phyloP scores from a whole-genome alignment of 257 asterid genomes.

The Jasminum sambac region DNA sequence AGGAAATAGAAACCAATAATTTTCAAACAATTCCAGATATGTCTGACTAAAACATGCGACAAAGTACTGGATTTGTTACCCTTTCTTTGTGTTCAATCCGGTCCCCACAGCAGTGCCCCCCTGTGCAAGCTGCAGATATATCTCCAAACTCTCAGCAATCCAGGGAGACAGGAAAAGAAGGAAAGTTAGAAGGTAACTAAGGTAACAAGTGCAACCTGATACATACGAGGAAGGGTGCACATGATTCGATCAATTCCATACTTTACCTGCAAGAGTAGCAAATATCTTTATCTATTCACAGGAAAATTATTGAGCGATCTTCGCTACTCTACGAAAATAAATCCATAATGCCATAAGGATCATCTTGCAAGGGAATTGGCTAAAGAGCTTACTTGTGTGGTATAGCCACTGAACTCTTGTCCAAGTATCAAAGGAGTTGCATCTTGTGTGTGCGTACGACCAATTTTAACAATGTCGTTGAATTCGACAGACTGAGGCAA shows the following conservation, averaged over 20 bases:
- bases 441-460: constrained; percentile 98
- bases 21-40: constrained; percentile 16
- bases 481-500: constrained; percentile 67
- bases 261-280: constrained; percentile 60
- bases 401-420: constrained; percentile 95
- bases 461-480: constrained; percentile 90
- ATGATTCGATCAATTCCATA: constrained; percentile 82
- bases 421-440: constrained; percentile 99
- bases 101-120: constrained; percentile 99
- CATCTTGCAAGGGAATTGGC: constrained; percentile 6
- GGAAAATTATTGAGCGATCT: constrained; percentile 6
- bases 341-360: constrained; percentile 9
- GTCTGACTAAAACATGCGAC: constrained; percentile 15
- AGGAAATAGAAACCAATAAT: constrained; percentile 6
- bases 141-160: constrained; percentile 36
- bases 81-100: constrained; percentile 93
- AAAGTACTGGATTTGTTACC: constrained; percentile 42
- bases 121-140: constrained; percentile 87
- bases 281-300: constrained; percentile 5
- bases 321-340: constrained; percentile 21
- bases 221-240: constrained; percentile 87
- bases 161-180: constrained; percentile 19
- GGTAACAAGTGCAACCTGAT: constrained; percentile 62
- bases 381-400: constrained; percentile 74
- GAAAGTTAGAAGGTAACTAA: constrained; percentile 8